Conservation (phyloP, 345 rosid species). For the Psidium friedrichsthalianum region DNA sequence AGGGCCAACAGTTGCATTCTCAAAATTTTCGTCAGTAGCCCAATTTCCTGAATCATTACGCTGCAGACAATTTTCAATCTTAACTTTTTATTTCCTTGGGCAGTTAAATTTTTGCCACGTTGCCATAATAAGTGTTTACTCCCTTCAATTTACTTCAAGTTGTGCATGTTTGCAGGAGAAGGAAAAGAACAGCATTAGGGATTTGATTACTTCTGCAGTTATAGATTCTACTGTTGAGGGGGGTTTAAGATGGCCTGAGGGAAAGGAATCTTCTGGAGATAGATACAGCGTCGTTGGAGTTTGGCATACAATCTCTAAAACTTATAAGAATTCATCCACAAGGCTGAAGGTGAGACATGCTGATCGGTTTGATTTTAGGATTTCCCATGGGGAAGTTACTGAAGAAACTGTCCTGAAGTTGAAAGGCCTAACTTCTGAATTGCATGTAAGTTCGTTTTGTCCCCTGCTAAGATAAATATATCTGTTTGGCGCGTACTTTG, state of each 20-base stretch:
- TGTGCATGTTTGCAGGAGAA: constrained; percentile 31
- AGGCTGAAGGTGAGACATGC: constrained; percentile 46
- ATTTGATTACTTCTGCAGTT: constrained; percentile 36
- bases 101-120: neutral
- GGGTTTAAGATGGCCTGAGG: constrained; percentile 57
- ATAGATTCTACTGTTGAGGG: constrained; percentile 54
- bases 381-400: constrained; percentile 21
- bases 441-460: constrained; percentile 4
- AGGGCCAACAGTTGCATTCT: neutral
- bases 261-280: constrained; percentile 25
- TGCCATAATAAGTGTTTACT: neutral
- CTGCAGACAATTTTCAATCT: neutral
- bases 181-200: constrained; percentile 32
- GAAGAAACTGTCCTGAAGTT: constrained; percentile 33
- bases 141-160: neutral
- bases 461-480: neutral
- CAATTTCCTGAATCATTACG: neutral
- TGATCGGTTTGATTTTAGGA: constrained; percentile 40
- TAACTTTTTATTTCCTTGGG: neutral
- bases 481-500: neutral
- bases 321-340: constrained; percentile 24
- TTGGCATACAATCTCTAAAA: constrained; percentile 28
- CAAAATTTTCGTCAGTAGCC: neutral
- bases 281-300: constrained; percentile 32
- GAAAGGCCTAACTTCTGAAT: constrained; percentile 30